phyloP scores from a whole-genome alignment of 2,329 filamentous ascomycete genomes.

The Diplodia sapinea region DNA sequence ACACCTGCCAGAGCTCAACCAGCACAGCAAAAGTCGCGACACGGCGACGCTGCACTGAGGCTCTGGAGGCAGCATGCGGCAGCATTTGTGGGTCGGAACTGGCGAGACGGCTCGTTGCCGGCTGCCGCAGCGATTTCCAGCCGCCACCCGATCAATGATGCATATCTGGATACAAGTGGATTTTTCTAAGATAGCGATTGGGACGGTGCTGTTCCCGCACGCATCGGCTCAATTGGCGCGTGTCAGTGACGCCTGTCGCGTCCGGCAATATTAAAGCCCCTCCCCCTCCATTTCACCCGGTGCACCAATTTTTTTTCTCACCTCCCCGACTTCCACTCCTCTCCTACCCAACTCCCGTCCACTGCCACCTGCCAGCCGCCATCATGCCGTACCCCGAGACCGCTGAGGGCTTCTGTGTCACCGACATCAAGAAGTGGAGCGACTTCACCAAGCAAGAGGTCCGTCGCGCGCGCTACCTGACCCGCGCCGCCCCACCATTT shows the following conservation, averaged over 20 bases:
- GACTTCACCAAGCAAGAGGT: conserved; percentile 64
- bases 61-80: background rate
- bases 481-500: conserved; percentile 18
- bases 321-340: background rate
- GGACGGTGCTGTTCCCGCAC: conserved; percentile 3
- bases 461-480: conserved; percentile 34
- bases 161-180: background rate
- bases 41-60: background rate
- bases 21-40: background rate
- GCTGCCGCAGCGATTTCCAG: background rate
- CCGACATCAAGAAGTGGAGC: conserved; percentile 66
- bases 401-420: conserved; percentile 56
- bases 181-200: conserved; percentile 10
- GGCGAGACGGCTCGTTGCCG: background rate
- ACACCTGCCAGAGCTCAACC: conserved; percentile 25
- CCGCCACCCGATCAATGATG: conserved; percentile 25
- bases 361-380: conserved; percentile 23
- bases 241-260: conserved; percentile 15
- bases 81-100: background rate
- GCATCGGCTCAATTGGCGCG: conserved; percentile 26
- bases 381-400: conserved; percentile 60
- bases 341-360: background rate
- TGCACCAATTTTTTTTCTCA: background rate
- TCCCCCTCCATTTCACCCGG: conserved; percentile 29
- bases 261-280: conserved; percentile 28